phyloP scores from a whole-genome alignment of 768 basidiomycete species.

The Boletus eberwhitei region DNA sequence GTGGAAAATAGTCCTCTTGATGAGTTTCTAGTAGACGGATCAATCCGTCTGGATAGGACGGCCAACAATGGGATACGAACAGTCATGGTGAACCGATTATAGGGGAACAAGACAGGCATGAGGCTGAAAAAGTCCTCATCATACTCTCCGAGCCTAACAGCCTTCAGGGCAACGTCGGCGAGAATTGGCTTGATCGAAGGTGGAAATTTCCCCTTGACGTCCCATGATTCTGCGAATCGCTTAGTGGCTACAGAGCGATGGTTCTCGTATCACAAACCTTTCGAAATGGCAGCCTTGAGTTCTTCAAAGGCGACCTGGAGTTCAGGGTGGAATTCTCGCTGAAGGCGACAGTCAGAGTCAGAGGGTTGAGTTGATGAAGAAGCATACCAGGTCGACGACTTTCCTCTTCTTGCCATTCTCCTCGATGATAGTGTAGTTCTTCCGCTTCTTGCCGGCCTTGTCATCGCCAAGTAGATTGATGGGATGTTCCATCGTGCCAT shows the following conservation, averaged over 20 bases:
- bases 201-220: slow-evolving; percentile 87
- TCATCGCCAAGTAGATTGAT: slow-evolving; percentile 43
- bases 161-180: slow-evolving; percentile 66
- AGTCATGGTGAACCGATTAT: slow-evolving; percentile 94
- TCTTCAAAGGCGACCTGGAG: slow-evolving; percentile 59
- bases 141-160: slow-evolving; percentile 83
- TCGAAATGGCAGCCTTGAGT: slow-evolving; percentile 56
- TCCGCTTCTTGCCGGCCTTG: slow-evolving; percentile 48
- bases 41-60: neutral
- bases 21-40: slow-evolving; percentile 66
- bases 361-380: neutral
- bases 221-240: slow-evolving; percentile 62
- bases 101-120: slow-evolving; percentile 86
- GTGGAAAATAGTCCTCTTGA: slow-evolving; percentile 81
- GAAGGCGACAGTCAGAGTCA: neutral
- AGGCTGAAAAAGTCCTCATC: slow-evolving; percentile 89
- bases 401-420: slow-evolving; percentile 71
- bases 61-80: slow-evolving; percentile 38
- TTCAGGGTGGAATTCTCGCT: slow-evolving; percentile 71
- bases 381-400: slow-evolving; percentile 59
- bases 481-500: slow-evolving; percentile 51
- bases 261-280: slow-evolving; percentile 38
- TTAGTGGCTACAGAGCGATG: neutral
- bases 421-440: slow-evolving; percentile 48
- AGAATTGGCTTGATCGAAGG: slow-evolving; percentile 71